Conservation (phyloP, 768 basidiomycete genomes). For the Dioszegia hungarica region DNA sequence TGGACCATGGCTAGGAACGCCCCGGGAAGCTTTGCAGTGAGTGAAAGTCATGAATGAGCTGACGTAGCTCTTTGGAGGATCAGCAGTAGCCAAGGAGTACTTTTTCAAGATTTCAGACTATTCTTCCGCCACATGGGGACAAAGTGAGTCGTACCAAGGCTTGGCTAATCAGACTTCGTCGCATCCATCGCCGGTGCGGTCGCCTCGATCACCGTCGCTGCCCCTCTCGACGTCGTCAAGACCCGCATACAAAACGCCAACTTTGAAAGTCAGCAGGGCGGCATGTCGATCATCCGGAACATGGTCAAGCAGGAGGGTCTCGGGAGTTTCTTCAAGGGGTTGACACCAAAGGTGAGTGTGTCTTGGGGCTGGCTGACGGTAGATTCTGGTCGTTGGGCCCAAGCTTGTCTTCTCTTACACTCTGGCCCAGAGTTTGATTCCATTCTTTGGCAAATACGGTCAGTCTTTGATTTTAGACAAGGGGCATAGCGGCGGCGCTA, state of each 20-base stretch:
- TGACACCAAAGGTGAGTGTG: slow-evolving; percentile 78
- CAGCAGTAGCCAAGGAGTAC: slow-evolving; percentile 90
- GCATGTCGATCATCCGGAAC: slow-evolving; percentile 74
- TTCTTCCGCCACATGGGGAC: slow-evolving; percentile 88
- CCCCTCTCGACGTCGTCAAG: slow-evolving; percentile 92
- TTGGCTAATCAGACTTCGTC: slow-evolving; percentile 61
- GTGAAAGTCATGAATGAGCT: slow-evolving; percentile 39
- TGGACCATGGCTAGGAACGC: slow-evolving; percentile 99
- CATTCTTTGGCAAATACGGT: slow-evolving; percentile 77
- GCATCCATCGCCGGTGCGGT: slow-evolving; percentile 91
- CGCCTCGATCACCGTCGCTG: slow-evolving; percentile 90
- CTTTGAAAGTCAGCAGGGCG: slow-evolving; percentile 60
- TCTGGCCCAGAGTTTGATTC: slow-evolving; percentile 91
- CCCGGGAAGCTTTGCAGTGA: slow-evolving; percentile 86
- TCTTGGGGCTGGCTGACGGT: background rate
- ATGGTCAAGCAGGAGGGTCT: slow-evolving; percentile 80
- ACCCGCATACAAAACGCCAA: slow-evolving; percentile 96
- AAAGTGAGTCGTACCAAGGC: slow-evolving; percentile 54
- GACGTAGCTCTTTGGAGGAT: slow-evolving; percentile 81
- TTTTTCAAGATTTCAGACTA: slow-evolving; percentile 82
- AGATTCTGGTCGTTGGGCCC: slow-evolving; percentile 94
- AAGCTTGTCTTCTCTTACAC: slow-evolving; percentile 99
- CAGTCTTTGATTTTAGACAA: slow-evolving; percentile 10
- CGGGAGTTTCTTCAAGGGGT: slow-evolving; percentile 86
- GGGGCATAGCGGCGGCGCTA: no score